A percentile compares a stretch with the other conserved stretches of the same genome.
Evolutionary conservation across 345 rosid genomes (phyloP).

Genomic region (Euphorbia peplus): DNA sequence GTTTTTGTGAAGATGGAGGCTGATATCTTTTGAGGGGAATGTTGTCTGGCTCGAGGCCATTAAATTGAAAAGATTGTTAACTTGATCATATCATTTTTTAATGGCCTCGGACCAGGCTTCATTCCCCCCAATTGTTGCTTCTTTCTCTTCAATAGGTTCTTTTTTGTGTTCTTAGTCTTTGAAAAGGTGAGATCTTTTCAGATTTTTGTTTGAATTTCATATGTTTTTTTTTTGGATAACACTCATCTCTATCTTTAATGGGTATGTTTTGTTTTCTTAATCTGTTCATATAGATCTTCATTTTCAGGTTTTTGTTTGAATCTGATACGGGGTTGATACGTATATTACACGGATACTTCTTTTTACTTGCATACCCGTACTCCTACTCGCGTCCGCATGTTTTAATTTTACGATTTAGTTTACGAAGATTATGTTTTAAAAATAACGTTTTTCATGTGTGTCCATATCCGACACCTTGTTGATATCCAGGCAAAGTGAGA

Average conservation of each 20-base stretch:
- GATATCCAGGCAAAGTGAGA: too few relatives aligned
- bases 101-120: slow-evolving; percentile 97
- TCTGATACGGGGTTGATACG: too few relatives aligned
- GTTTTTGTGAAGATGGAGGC: not conserved
- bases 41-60: slow-evolving; percentile 96
- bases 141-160: slow-evolving; percentile 7
- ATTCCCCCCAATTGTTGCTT: slow-evolving; percentile 75
- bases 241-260: not conserved
- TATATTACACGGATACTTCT: too few relatives aligned
- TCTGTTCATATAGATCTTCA: not conserved
- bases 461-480: too few relatives aligned
- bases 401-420: too few relatives aligned
- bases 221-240: too few relatives aligned
- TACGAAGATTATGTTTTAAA: too few relatives aligned
- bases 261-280: not conserved
- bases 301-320: slow-evolving; percentile 7
- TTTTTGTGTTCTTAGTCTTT: not conserved
- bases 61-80: slow-evolving; percentile 5
- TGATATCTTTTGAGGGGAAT: slow-evolving; percentile 73
- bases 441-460: too few relatives aligned
- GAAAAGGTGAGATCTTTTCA: not conserved
- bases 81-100: slow-evolving; percentile 29
- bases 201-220: not conserved
- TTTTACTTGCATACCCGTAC: too few relatives aligned
- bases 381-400: too few relatives aligned